Conservation (phyloP, 2,329 filamentous ascomycete genomes). For the Colletotrichum filicis region DNA sequence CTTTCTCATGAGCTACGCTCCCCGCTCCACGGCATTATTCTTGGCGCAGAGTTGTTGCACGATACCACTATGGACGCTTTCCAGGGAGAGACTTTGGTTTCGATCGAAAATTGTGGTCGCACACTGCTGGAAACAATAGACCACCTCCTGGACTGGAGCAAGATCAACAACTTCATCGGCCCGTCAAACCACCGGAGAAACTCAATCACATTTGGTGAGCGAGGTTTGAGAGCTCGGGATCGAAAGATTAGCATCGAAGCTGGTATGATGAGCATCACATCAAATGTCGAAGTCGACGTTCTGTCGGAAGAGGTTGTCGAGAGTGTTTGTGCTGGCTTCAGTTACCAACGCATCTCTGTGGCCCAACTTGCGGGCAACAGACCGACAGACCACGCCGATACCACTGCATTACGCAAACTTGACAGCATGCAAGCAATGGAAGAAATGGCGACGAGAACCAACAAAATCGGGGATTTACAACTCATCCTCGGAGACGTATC, state of each 20-base stretch:
- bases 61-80: constrained; percentile 59
- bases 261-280: constrained; percentile 38
- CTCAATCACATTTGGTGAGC: constrained; percentile 28
- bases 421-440: constrained; percentile 36
- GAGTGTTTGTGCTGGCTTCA: constrained; percentile 49
- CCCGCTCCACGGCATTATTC: constrained; percentile 69
- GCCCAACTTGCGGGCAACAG: constrained; percentile 1
- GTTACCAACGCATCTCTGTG: constrained; percentile 42
- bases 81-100: constrained; percentile 54
- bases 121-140: constrained; percentile 61
- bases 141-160: constrained; percentile 57
- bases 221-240: constrained; percentile 22
- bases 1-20: constrained; percentile 71
- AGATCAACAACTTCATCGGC: constrained; percentile 48
- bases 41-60: constrained; percentile 62
- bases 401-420: constrained; percentile 18
- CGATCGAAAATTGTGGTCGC: constrained; percentile 56
- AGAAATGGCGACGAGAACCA: constrained; percentile 23
- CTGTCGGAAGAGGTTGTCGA: constrained; percentile 52
- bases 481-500: constrained; percentile 43
- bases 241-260: constrained; percentile 21
- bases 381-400: constrained; percentile 16
- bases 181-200: neutral
- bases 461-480: constrained; percentile 2
- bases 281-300: constrained; percentile 44